Evolutionary conservation across 2,329 filamentous ascomycete genomes (phyloP).

Genomic region (Setomelanomma holmii): DNA sequence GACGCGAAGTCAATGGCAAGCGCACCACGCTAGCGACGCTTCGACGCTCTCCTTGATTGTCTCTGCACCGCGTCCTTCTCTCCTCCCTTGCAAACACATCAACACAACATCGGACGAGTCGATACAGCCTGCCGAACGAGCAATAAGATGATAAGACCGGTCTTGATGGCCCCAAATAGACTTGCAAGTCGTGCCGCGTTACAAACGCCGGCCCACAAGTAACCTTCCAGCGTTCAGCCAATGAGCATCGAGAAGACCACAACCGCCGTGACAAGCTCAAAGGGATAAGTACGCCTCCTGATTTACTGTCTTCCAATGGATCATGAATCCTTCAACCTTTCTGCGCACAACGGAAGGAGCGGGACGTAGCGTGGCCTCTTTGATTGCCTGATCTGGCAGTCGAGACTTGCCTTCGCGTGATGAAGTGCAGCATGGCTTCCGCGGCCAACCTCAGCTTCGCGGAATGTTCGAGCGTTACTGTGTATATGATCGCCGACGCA

Average conservation of each 20-base stretch:
- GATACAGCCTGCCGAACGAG: not conserved
- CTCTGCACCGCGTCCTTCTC: not conserved
- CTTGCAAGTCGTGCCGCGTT: slow-evolving; percentile 12
- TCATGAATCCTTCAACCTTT: not conserved
- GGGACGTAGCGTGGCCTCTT: slow-evolving; percentile 8
- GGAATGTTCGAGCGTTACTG: not conserved
- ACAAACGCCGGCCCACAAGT: slow-evolving; percentile 14
- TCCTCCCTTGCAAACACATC: not conserved
- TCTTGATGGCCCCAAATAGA: not conserved
- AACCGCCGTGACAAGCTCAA: slow-evolving; percentile 17
- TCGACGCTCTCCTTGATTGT: not conserved
- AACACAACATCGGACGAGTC: not conserved
- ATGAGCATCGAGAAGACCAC: slow-evolving; percentile 14
- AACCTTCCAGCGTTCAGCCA: slow-evolving; percentile 10
- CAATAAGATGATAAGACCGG: not conserved
- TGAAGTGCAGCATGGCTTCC: slow-evolving; percentile 12
- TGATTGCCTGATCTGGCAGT: slow-evolving; percentile 14
- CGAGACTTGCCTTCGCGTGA: slow-evolving; percentile 12
- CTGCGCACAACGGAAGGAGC: slow-evolving; percentile 6
- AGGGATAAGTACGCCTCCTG: slow-evolving; percentile 16
- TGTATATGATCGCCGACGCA: slow-evolving; percentile 5
- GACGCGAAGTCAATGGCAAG: too few relatives aligned
- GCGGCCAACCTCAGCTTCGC: not conserved
- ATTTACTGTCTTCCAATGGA: slow-evolving; percentile 20
- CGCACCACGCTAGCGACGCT: too few relatives aligned